Conservation (phyloP, 2,329 filamentous ascomycete genomes). For the Ceratocystis harringtonii region DNA sequence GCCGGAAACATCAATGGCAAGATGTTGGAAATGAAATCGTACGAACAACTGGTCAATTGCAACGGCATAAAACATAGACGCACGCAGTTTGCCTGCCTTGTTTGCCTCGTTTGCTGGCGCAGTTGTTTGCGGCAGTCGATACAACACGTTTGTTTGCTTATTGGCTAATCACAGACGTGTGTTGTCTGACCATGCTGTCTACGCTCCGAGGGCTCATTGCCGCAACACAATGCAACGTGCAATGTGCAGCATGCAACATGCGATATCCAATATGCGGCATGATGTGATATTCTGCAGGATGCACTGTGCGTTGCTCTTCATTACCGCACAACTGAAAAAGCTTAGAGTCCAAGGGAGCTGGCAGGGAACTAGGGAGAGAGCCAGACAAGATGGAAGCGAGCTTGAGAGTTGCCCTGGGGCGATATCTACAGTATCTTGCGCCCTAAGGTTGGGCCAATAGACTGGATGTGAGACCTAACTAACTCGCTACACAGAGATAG, state of each 20-base stretch:
- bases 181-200: background rate
- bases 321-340: background rate
- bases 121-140: background rate
- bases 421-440: background rate
- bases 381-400: background rate
- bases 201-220: background rate
- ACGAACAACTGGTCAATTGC: too few relatives aligned
- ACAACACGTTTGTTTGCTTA: background rate
- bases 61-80: too few relatives aligned
- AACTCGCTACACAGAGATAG: background rate
- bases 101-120: background rate
- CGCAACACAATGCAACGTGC: background rate
- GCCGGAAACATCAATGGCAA: too few relatives aligned
- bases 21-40: too few relatives aligned
- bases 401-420: background rate
- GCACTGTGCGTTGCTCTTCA: background rate
- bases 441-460: background rate
- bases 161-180: background rate
- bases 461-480: background rate
- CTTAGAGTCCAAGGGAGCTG: background rate
- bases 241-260: background rate
- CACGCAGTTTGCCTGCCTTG: background rate
- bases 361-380: background rate
- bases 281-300: background rate
- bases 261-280: background rate